Evolutionary conservation across 192 early-diverging fungal genomes (phyloP).

Genomic region (Glomus cerebriforme): DNA sequence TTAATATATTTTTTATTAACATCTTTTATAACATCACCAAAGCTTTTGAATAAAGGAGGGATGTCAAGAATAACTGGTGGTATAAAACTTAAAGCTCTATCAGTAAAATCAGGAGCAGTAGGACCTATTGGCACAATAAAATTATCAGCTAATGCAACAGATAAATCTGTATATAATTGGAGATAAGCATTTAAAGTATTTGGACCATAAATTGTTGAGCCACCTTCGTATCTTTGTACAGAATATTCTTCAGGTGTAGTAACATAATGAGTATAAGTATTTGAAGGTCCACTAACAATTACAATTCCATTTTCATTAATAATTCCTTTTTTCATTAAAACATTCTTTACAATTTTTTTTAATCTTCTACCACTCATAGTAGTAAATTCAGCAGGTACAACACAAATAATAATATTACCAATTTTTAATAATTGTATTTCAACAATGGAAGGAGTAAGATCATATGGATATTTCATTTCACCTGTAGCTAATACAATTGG

Average conservation of each 20-base stretch:
- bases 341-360: constrained; percentile 24
- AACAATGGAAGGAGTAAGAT: constrained; percentile 53
- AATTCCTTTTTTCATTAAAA: constrained; percentile 40
- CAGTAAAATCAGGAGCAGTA: constrained; percentile 7
- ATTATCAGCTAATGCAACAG: constrained; percentile 43
- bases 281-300: constrained; percentile 53
- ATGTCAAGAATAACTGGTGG: constrained; percentile 21
- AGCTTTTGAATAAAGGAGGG: constrained; percentile 25
- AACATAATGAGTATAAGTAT: constrained; percentile 40
- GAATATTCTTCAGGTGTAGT: constrained; percentile 64
- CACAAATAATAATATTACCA: constrained; percentile 51
- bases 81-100: constrained; percentile 14
- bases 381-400: constrained; percentile 59
- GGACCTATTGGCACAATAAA: background rate
- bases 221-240: constrained; percentile 64
- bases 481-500: constrained; percentile 60
- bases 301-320: constrained; percentile 44
- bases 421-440: constrained; percentile 53
- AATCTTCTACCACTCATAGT: constrained; percentile 63
- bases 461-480: constrained; percentile 47
- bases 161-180: constrained; percentile 51
- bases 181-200: constrained; percentile 58
- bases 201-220: constrained; percentile 59
- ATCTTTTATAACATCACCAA: constrained; percentile 37
- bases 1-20: background rate